Base-by-base conservation (phyloP, 208 protist genomes). In the Balamuthia mandrillaris region DNA sequence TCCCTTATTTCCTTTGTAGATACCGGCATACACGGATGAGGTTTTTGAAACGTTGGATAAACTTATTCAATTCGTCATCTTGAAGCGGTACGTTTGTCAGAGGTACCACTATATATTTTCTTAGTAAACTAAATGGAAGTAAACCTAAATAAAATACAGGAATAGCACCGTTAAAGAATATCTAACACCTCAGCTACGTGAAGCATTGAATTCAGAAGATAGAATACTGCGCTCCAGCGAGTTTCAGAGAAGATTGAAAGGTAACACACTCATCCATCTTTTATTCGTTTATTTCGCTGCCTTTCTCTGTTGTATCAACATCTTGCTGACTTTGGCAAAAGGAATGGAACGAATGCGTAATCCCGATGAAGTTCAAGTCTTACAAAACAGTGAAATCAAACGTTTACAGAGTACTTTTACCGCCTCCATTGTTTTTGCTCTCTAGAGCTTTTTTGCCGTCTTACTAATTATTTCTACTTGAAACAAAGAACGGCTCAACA, bases 141-240 rank as follows among this genome's bases (percentile, higher is more conserved):
- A 27, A 24, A 37, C 58, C 58, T 9, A 10, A 14, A 10, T 9
- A 12, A 3, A 35, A 0, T 6, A 5, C 31, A 78, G 68, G n/a
- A 27, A 35, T 24, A 78, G 68, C 68, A 78, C 68, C 14, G 52
- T 78, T 35, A 78, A 78, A 27, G 68, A 78, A 33, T 54, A 78
- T 33, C 41, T 78, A 5, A 54, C 68, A 5, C 45, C 45, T 18
- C 41, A 78, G 29, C 41, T 78, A 14, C 39, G 68, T 49, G 68
- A 78, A 44, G 68, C 68, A 33, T 41, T 78, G 68, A 6, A 33
- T 14, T 21, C 12, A 33, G 68, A 33, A 0, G 37, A 33, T 27
- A 58, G n/a, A 4, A 33, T 27, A 10, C 12, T 33, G 68, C 68
- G 16, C 33, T 35, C n/a, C 35, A 41, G 29, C 35, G 2, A 2